Evolutionary conservation across 192 early-diverging fungal species (phyloP), one percentile per base, ranked within the genome.

Genomic region (Paraglomus brasilianum): DNA sequence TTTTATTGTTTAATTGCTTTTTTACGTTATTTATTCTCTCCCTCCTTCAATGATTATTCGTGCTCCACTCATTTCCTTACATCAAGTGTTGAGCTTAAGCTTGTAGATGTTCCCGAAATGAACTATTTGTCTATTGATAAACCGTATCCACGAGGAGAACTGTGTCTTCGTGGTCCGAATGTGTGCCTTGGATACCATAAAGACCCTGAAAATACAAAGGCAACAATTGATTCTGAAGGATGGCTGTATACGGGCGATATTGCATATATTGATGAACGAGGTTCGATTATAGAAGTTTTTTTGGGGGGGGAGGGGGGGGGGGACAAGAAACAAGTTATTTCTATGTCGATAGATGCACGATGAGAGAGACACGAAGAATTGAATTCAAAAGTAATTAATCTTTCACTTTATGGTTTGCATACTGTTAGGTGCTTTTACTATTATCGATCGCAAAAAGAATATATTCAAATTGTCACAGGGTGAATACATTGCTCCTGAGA

Each of bases 401-500:
- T 57, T 51, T 8, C 10, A 11, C 21, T 51, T 38, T 22, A 62
- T 55, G 21, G 21, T 39, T 67, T 67, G 22, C n/a, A 44, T 30
- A 30, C 30, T 30, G 30, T 14, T 46, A 53, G 92, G 92, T 38
- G 72, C 83, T n/a, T 68, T 95, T 50, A 80, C 78, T 17, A 91
- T 97, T 70, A 83, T 97, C 71, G 93, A 95, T 74, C 87, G 93
- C 70, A 87, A 87, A 64, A 95, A 91, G 77, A 88, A 89, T 66
- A 88, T 92, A 70, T 91, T 93, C 81, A 91, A 91, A 77, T 69
- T 75, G 62, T 69, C 72, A 11, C 88, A 92, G 72, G 93, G 93
- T 62, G 92, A 93, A 81, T 96, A 95, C 77, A 86, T 98, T 75
- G 92, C 93, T 0, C 93, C 94, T 39, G 95, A 98, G 72, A 94